A percentile compares a stretch with the other conserved stretches of the same genome.
Evolutionary conservation across 257 asterid species (phyloP).

Genomic region (Cynanchum wilfordii): DNA sequence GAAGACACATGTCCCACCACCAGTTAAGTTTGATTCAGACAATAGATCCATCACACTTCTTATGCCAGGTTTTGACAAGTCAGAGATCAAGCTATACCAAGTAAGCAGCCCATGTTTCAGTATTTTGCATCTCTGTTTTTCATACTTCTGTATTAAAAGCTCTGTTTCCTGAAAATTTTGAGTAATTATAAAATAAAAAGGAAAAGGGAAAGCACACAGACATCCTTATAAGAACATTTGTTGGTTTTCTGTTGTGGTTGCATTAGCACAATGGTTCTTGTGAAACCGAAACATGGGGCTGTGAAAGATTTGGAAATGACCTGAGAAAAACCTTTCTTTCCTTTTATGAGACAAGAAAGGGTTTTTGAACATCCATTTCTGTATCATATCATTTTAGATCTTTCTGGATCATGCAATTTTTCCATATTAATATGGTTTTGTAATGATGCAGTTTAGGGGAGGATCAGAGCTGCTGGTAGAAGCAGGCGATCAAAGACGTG

Average conservation of each 20-base stretch:
- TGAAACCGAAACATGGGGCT: neutral
- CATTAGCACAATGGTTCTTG: neutral
- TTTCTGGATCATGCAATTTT: neutral
- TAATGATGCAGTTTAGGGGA: slow-evolving; percentile 73
- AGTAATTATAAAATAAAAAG: neutral
- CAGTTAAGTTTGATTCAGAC: slow-evolving; percentile 55
- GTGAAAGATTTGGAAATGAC: neutral
- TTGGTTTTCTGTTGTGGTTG: neutral
- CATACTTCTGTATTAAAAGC: neutral
- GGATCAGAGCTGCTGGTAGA: slow-evolving; percentile 86
- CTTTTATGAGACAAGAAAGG: neutral
- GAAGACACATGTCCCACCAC: slow-evolving; percentile 23
- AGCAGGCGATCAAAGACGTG: slow-evolving; percentile 95
- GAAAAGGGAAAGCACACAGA: neutral
- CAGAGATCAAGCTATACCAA: slow-evolving; percentile 93
- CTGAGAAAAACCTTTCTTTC: neutral
- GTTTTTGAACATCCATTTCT: neutral
- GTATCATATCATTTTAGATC: neutral
- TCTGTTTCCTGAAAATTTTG: neutral
- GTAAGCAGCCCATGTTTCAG: slow-evolving; percentile 34
- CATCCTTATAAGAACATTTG: neutral
- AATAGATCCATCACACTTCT: slow-evolving; percentile 67
- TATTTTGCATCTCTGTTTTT: neutral
- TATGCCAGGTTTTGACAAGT: slow-evolving; percentile 98
- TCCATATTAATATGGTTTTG: neutral